Evolutionary conservation across 495 filamentous ascomycete species (phyloP), one percentile per base, ranked within the genome.

Genomic region (Jackrogersella minutella): DNA sequence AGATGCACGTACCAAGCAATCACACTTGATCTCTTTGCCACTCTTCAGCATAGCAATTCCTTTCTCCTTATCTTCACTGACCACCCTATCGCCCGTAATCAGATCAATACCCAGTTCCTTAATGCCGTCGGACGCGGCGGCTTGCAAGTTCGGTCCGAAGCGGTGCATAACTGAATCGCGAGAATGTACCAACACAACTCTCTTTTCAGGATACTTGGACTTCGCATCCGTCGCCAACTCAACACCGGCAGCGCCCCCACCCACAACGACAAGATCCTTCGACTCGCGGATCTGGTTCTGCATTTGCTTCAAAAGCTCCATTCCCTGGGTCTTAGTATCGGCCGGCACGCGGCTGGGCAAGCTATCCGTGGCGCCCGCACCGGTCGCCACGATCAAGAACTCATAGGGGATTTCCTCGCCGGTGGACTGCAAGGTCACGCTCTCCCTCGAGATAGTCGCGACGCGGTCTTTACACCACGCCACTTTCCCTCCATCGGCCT

Each of bases 191-290:
- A 90, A 74, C 0, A 78, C 79, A 19, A 89, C 81, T 3, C 80
- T 73, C 74, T 88, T 88, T 0, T 85, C 82, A 0, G 83, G 84
- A 58, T 85, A 87, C 16, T 76, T 75, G 16, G 79, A 80, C 74
- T 88, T 88, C 40, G 87, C 74, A 66, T 90, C 87, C 3, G 82
- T 80, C 0, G 86, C 85, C 69, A 88, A 74, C 73, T 90, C 83
- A 0, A 89, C 80, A 1, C 87, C 87, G 0, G 87, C 85, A 3
- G 87, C 84, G 1, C 87, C 87, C 1, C 84, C 87, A 2, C 87
- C 87, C 1, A 87, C 80, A 16, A 90, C 79, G 4, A 84, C 75
- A 50, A 89, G 79, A 0, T 79, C 80, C 21, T 77, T 68, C 1
- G 82, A 70, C 6, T 68, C 51, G n/a, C 64, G 50, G 17, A 84